A percentile compares a stretch with the other conserved stretches of the same genome.
These are phyloP conservation scores for Cladosporium velox DNA, from an alignment of 2,329 filamentous ascomycete genomes.

Conservation along the genomic window DNA sequence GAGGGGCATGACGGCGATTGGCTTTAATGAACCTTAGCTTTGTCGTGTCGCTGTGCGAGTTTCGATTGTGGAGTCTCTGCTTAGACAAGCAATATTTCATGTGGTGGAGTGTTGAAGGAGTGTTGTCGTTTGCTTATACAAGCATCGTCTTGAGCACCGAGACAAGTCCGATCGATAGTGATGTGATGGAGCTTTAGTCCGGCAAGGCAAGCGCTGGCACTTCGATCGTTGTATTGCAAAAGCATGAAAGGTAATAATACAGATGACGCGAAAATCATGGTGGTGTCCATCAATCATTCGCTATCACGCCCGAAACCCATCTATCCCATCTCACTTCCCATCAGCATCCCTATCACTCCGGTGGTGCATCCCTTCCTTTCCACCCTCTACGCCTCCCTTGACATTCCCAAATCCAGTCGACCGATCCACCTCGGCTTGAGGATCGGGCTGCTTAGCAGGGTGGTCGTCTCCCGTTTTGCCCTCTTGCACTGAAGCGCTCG, in stretches of 20 bases:
- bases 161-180: not conserved
- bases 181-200: not conserved
- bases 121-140: not conserved
- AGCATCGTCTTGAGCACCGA: not conserved
- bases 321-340: not conserved
- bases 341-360: constrained; percentile 19
- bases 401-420: constrained; percentile 37
- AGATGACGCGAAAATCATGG: not conserved
- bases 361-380: constrained; percentile 36
- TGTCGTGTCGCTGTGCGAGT: not conserved
- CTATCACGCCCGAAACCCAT: not conserved
- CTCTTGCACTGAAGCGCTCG: constrained; percentile 35
- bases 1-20: not conserved
- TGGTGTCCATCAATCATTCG: no score
- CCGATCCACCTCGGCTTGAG: constrained; percentile 35
- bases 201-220: not conserved
- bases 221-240: not conserved
- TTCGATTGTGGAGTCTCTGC: not conserved
- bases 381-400: constrained; percentile 37
- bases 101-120: not conserved
- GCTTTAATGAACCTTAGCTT: not conserved
- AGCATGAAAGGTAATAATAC: not conserved
- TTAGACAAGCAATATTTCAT: not conserved
- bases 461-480: constrained; percentile 35
- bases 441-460: constrained; percentile 43